Percentiles rank a stretch among this genome's conserved stretches.
Evolutionary conservation across 306 rosid species (phyloP).

Genomic region (Lithocarpus polystachyus): DNA sequence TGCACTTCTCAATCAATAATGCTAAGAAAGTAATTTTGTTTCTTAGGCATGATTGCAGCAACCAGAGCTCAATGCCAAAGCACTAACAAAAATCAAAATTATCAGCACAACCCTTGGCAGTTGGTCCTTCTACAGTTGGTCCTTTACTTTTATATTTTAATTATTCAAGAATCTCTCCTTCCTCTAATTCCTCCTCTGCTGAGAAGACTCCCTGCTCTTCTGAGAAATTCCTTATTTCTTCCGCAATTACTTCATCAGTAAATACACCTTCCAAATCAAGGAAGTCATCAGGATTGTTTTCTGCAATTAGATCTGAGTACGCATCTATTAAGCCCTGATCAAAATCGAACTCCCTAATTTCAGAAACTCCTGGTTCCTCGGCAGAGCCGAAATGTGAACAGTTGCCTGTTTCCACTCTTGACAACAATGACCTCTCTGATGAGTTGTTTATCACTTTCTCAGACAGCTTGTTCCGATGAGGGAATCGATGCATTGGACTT

Average conservation of each 20-base stretch:
- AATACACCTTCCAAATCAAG: slow-evolving; percentile 51
- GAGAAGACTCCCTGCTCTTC: slow-evolving; percentile 21
- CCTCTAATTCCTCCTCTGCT: slow-evolving; percentile 63
- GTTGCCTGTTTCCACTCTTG: slow-evolving; percentile 31
- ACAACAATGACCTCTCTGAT: slow-evolving; percentile 30
- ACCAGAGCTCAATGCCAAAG: not conserved
- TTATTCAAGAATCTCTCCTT: slow-evolving; percentile 80
- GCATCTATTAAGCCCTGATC: slow-evolving; percentile 59
- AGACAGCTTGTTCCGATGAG: slow-evolving; percentile 17
- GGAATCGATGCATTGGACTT: slow-evolving; percentile 28
- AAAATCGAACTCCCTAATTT: slow-evolving; percentile 45
- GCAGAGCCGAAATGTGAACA: slow-evolving; percentile 20
- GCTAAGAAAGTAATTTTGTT: not conserved
- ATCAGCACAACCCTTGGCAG: not conserved
- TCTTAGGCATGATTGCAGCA: not conserved
- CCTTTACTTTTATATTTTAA: slow-evolving; percentile 12
- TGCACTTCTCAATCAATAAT: not conserved
- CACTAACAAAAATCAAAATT: not conserved
- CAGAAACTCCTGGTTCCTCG: slow-evolving; percentile 28
- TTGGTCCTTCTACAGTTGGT: not conserved
- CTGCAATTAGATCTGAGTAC: slow-evolving; percentile 49
- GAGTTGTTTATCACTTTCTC: slow-evolving; percentile 25
- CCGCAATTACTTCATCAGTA: slow-evolving; percentile 29
- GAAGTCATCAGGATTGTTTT: slow-evolving; percentile 55
- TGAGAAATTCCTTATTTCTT: slow-evolving; percentile 26